Conservation (phyloP, 2,329 filamentous ascomycete species). For the Calonectria leucothoes region DNA sequence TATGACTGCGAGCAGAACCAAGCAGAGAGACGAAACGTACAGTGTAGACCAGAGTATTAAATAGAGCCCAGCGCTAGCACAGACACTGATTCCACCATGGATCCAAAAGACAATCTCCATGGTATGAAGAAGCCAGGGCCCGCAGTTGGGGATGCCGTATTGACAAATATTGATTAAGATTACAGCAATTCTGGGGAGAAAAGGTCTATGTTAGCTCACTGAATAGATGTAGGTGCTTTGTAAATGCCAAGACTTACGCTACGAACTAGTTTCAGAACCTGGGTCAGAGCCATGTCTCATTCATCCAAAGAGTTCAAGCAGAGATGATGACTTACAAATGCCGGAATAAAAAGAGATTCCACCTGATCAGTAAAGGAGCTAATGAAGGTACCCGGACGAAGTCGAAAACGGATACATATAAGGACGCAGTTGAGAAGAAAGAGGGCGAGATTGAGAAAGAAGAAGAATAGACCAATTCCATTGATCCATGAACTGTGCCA, state of each 20-base stretch:
- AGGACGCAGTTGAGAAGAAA: constrained; percentile 73
- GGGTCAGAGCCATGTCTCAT: constrained; percentile 1
- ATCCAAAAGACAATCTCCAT: constrained; percentile 81
- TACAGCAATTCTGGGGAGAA: constrained; percentile 74
- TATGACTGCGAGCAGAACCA: not conserved
- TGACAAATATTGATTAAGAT: constrained; percentile 83
- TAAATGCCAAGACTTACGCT: constrained; percentile 49
- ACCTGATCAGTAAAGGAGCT: constrained; percentile 80
- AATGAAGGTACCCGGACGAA: constrained; percentile 76
- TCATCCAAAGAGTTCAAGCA: constrained; percentile 14
- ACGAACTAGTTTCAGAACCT: constrained; percentile 49
- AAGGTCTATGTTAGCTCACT: not conserved
- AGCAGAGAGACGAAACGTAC: constrained; percentile 48
- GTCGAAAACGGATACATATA: constrained; percentile 75
- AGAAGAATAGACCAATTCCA: constrained; percentile 70
- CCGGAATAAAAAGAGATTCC: constrained; percentile 82
- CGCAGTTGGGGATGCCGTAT: constrained; percentile 74
- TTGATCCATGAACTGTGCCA: constrained; percentile 63
- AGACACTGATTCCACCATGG: constrained; percentile 75
- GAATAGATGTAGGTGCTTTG: not conserved
- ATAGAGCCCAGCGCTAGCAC: constrained; percentile 78
- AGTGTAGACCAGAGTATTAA: constrained; percentile 75
- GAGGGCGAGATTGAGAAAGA: constrained; percentile 72
- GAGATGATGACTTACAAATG: constrained; percentile 57
- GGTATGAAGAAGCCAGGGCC: constrained; percentile 68